A percentile compares a stretch with the other conserved stretches of the same genome.
These are phyloP conservation scores for Scedosporium boydii DNA, from an alignment of 2,329 filamentous ascomycete genomes.

Conservation along the genomic window DNA sequence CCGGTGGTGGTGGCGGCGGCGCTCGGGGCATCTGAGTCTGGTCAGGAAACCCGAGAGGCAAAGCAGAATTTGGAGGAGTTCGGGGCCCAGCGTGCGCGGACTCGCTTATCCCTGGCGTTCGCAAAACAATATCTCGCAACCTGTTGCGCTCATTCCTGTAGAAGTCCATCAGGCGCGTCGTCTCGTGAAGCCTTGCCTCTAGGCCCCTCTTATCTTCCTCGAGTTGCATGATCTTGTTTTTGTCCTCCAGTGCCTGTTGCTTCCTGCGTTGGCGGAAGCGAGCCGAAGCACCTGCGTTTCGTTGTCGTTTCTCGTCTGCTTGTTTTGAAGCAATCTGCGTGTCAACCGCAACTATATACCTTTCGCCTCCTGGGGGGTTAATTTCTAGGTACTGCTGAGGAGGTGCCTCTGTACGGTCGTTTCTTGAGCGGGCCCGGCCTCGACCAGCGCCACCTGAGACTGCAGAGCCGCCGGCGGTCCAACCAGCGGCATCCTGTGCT, in stretches of 20 bases:
- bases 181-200: conserved; percentile 22
- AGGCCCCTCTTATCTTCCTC: not conserved
- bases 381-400: not conserved
- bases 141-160: conserved; percentile 66
- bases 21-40: conserved; percentile 24
- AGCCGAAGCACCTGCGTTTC: conserved; percentile 78
- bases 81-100: conserved; percentile 39
- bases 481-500: not conserved
- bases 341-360: conserved; percentile 6
- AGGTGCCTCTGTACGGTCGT: not conserved
- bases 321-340: conserved; percentile 54
- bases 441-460: not conserved
- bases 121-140: conserved; percentile 55
- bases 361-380: conserved; percentile 1
- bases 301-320: conserved; percentile 75
- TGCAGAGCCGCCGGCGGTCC: not conserved
- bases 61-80: conserved; percentile 26
- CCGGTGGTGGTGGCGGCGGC: conserved; percentile 15
- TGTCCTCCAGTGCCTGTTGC: conserved; percentile 72
- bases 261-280: conserved; percentile 59
- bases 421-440: not conserved
- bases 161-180: conserved; percentile 58
- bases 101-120: conserved; percentile 31
- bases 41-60: conserved; percentile 20
- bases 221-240: conserved; percentile 35